Percentiles rank a stretch among this genome's conserved stretches.
Conservation (phyloP, 129 eudicot species). For the Pseudognaphalium luteoalbum region DNA sequence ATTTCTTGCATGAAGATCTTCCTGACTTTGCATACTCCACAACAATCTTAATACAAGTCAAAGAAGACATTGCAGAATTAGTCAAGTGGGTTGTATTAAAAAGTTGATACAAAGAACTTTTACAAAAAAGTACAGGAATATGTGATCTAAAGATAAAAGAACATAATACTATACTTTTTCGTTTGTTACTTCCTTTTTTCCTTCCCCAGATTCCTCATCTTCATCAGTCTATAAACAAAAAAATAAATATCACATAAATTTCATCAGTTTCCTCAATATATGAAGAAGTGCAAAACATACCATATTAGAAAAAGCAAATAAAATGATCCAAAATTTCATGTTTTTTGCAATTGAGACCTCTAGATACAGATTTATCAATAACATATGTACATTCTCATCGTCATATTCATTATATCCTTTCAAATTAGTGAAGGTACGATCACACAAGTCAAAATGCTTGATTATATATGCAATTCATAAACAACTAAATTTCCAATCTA, state of each 20-base stretch:
- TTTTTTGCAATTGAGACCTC: background rate
- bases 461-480: background rate
- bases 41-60: constrained; percentile 40
- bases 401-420: background rate
- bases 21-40: constrained; percentile 94
- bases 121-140: background rate
- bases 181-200: constrained; percentile 27
- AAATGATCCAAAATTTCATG: background rate
- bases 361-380: background rate
- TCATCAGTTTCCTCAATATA: constrained; percentile 16
- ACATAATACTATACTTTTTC: constrained; percentile 28
- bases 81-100: background rate
- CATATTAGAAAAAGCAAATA: background rate
- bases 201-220: constrained; percentile 26
- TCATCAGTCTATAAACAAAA: constrained; percentile 33
- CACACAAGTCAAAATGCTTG: background rate
- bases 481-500: background rate
- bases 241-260: constrained; percentile 19
- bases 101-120: background rate
- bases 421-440: background rate
- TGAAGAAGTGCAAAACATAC: constrained; percentile 1
- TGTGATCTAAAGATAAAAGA: background rate
- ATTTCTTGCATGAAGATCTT: constrained; percentile 83
- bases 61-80: background rate
- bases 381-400: background rate